Evolutionary conservation across 164 flowering plant genomes (phyloP), one percentile per base, ranked within the genome.

Genomic region (Stephania cephalantha): DNA sequence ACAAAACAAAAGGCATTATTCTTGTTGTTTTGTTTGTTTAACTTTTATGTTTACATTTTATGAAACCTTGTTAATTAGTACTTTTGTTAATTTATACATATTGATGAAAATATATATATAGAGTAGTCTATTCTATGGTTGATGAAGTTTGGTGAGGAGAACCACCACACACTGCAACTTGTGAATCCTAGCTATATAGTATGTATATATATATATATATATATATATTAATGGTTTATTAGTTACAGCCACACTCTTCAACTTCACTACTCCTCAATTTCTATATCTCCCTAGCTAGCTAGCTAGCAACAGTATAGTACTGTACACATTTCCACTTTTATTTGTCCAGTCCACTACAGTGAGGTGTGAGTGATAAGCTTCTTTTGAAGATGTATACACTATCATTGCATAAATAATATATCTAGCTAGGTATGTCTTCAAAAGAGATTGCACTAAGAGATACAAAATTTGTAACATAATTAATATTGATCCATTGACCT

Each of bases 141-240:
- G 78, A 64, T 76, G 25, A 46, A 69, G 79, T 74, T 77, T 71
- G 79, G 71, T 77, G 71, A 73, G 63, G 79, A 46, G 35, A 78
- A 78, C 22, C 66, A 74, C 46, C 17, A 74, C 50, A 45, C 63
- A 58, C 69, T 46, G 35, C 42, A 35, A 35, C 44, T 46, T 52
- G 35, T 35, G 58, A 77, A 42, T 22, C 1, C 15, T 7, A 17
- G n/a, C n/a, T n/a, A n/a, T n/a, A n/a, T n/a, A n/a, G n/a, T n/a
- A n/a, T n/a, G n/a, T n/a, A n/a, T n/a, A n/a, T n/a, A n/a, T n/a
- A n/a, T n/a, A n/a, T n/a, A 25, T 25, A 25, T 25, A 25, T 25
- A 25, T 25, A n/a, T n/a, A n/a, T 46, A 44, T 44, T 69, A 78
- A 67, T 70, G 77, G 74, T 64, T 31, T 20, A 46, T 46, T 45